Percentiles rank a stretch among this genome's conserved stretches.
phyloP scores from a whole-genome alignment of 768 basidiomycete genomes.

The Pleurotus eryngii region DNA sequence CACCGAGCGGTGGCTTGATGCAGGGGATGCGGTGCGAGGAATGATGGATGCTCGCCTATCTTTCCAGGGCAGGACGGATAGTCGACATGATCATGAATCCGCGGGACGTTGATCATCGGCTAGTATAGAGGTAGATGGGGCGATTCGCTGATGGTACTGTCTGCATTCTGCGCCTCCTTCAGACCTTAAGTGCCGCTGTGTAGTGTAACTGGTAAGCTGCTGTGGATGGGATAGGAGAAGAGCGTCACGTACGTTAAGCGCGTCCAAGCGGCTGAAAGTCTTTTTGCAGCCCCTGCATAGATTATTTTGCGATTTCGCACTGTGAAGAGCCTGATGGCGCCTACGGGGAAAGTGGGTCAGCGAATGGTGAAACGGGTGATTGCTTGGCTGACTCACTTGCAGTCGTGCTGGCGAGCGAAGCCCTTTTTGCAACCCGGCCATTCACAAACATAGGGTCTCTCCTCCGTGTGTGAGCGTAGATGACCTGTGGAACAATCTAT shows the following conservation, averaged over 20 bases:
- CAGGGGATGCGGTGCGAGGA: not conserved
- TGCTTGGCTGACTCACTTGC: slow-evolving; percentile 64
- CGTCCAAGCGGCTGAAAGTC: slow-evolving; percentile 91
- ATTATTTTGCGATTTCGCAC: slow-evolving; percentile 78
- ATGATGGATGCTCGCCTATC: not conserved
- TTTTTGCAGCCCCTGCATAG: slow-evolving; percentile 91
- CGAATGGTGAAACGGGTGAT: slow-evolving; percentile 3
- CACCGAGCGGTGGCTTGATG: not conserved
- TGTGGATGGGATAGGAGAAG: slow-evolving; percentile 14
- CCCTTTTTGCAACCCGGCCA: slow-evolving; percentile 95
- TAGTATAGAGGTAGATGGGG: not conserved
- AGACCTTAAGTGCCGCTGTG: slow-evolving; percentile 78
- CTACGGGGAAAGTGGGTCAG: slow-evolving; percentile 30
- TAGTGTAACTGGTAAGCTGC: slow-evolving; percentile 22
- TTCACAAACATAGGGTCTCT: slow-evolving; percentile 90
- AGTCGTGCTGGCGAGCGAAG: slow-evolving; percentile 94
- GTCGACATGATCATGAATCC: not conserved
- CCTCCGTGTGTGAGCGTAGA: slow-evolving; percentile 92
- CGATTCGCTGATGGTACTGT: slow-evolving; percentile 23
- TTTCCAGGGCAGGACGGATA: not conserved
- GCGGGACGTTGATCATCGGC: slow-evolving; percentile 1
- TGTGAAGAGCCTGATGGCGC: slow-evolving; percentile 88
- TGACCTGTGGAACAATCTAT: slow-evolving; percentile 53
- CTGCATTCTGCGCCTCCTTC: slow-evolving; percentile 83
- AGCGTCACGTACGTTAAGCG: slow-evolving; percentile 75